Conservation (phyloP, 805 yeast species). For the Candida pseudoglaebosa region DNA sequence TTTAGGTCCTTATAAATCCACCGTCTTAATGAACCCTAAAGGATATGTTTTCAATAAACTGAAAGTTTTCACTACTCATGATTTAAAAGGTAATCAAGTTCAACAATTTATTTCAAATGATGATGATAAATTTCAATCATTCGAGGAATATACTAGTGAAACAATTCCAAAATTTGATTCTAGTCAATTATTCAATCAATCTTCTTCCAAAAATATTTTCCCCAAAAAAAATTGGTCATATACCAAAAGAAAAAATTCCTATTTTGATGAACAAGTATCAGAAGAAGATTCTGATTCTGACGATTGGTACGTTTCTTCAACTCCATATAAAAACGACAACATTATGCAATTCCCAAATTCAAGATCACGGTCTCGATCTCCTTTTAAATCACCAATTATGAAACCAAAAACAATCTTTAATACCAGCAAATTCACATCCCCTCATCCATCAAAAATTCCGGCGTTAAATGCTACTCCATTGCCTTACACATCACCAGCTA, state of each 20-base stretch:
- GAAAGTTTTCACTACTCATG: slow-evolving; percentile 51
- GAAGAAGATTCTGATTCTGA: slow-evolving; percentile 9
- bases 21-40: slow-evolving; percentile 17
- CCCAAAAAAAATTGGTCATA: slow-evolving; percentile 1
- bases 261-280: slow-evolving; percentile 6
- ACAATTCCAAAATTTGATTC: neutral
- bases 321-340: slow-evolving; percentile 8
- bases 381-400: slow-evolving; percentile 8
- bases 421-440: slow-evolving; percentile 1
- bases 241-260: slow-evolving; percentile 3
- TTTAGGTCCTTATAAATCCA: slow-evolving; percentile 23
- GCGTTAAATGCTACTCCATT: slow-evolving; percentile 1
- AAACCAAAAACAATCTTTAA: slow-evolving; percentile 6
- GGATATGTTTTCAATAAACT: slow-evolving; percentile 28
- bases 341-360: neutral
- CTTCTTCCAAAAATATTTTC: neutral
- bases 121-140: slow-evolving; percentile 1
- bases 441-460: slow-evolving; percentile 2
- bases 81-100: slow-evolving; percentile 33
- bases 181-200: neutral
- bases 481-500: neutral
- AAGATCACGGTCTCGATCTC: slow-evolving; percentile 3
- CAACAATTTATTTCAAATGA: slow-evolving; percentile 12
- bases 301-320: slow-evolving; percentile 10
- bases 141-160: slow-evolving; percentile 4